These are phyloP conservation scores for Xylariaceae sp. DNA, from an alignment of 2,329 filamentous ascomycete species.

Conservation along the genomic window DNA sequence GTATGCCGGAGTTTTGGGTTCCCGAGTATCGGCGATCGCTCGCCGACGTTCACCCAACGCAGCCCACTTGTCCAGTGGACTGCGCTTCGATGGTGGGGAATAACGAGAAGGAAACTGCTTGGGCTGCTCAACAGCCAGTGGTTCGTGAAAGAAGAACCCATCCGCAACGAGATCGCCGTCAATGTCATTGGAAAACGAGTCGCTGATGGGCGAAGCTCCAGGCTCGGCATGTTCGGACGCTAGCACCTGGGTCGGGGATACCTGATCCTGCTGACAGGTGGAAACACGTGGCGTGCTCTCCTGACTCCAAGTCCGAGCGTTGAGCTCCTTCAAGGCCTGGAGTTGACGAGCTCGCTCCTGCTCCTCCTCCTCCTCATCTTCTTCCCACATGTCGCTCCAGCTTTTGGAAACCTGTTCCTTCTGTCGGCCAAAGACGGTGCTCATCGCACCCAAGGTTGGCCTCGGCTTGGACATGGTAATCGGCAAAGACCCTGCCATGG, in stretches of 20 bases:
- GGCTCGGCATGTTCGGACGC: slow-evolving; percentile 35
- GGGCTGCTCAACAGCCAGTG: slow-evolving; percentile 32
- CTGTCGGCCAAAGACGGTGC: slow-evolving; percentile 71
- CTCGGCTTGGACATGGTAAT: slow-evolving; percentile 74
- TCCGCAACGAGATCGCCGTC: slow-evolving; percentile 61
- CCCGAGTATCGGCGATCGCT: slow-evolving; percentile 48
- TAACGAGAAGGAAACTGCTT: slow-evolving; percentile 40
- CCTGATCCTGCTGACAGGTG: slow-evolving; percentile 29
- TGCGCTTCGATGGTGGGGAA: slow-evolving; percentile 60
- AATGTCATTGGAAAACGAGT: slow-evolving; percentile 38
- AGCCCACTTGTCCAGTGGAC: slow-evolving; percentile 74
- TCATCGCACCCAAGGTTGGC: slow-evolving; percentile 60
- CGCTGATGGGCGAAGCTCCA: slow-evolving; percentile 28
- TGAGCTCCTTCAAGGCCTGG: slow-evolving; percentile 55
- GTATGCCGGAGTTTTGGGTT: slow-evolving; percentile 41
- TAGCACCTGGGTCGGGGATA: slow-evolving; percentile 34
- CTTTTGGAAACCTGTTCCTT: slow-evolving; percentile 86
- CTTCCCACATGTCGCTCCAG: slow-evolving; percentile 98
- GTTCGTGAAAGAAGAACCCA: slow-evolving; percentile 67
- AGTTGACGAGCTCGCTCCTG: slow-evolving; percentile 56
- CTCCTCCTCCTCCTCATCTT: slow-evolving; percentile 73
- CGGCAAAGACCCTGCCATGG: slow-evolving; percentile 62
- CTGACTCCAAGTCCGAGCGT: slow-evolving; percentile 72
- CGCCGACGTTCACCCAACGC: slow-evolving; percentile 78
- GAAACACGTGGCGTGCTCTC: slow-evolving; percentile 50